Evolutionary conservation across 2,329 filamentous ascomycete species (phyloP), one percentile per base, ranked within the genome.

Genomic region (Karstenula rhodostoma): DNA sequence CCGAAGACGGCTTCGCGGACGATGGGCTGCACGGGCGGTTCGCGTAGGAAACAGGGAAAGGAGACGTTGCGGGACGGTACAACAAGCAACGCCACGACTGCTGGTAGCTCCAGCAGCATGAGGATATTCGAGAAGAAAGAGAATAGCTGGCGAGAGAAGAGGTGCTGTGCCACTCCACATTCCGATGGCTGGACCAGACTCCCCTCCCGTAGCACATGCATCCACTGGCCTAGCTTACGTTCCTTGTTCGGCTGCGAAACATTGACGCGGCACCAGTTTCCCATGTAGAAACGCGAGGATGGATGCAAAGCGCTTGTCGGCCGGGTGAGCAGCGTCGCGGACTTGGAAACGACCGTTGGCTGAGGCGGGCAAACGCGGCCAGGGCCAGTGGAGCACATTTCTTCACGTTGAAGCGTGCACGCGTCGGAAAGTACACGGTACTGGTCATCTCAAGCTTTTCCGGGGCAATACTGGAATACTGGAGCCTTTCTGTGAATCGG

Each of bases 141-240:
- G n/a, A 15, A 23, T 7, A 32, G n/a, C 32, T n/a, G 32, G n/a
- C 17, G 48, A 19, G 25, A 49, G 46, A 15, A 32, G 27, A 12
- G 10, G 49, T n/a, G 35, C 50, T 43, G 23, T 43, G 50, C 50
- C 50, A 53, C 50, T 29, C 23, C 35, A 43, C 50, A 53, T 53
- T 53, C 50, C 50, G 50, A 53, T 43, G 49, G 49, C 49, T 37
- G 23, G 33, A 53, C 23, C n/a, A 43, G 19, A 43, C 35, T 29
- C 50, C 12, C 50, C 32, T 51, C 27, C 25, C 48, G 25, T n/a
- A 48, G 37, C 37, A 40, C 37, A n/a, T 40, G n/a, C 25, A 33
- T 35, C n/a, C 47, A 29, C 47, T 13, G 29, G 47, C 47, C 19
- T 40, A 51, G 48, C 29, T 51, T 17, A 13, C 48, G 48, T 51